A percentile compares a stretch with the other conserved stretches of the same genome.
These are phyloP conservation scores for Plasmodium knowlesi DNA, from an alignment of 169 alveolate genomes.

Conservation along the genomic window DNA sequence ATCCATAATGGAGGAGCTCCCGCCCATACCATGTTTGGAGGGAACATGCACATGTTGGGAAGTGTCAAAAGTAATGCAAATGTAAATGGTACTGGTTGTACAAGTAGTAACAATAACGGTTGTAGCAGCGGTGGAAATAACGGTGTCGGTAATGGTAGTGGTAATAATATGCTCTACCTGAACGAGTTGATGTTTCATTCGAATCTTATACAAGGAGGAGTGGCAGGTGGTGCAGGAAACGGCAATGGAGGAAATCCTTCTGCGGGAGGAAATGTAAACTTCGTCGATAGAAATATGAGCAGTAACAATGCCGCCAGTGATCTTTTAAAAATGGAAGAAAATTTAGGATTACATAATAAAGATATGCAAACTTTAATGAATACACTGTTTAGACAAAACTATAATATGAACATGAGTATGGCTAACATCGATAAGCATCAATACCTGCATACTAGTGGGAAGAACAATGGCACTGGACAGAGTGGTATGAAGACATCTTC, in stretches of 20 bases:
- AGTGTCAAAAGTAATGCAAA: not conserved
- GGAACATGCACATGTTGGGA: conserved; percentile 8
- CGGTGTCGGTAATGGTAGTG: not conserved
- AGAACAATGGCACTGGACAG: not conserved
- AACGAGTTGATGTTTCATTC: conserved; percentile 57
- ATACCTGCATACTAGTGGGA: not conserved
- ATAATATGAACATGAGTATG: conserved; percentile 38
- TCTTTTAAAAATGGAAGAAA: conserved; percentile 23
- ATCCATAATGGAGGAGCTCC: conserved; percentile 3
- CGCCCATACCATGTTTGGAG: not conserved
- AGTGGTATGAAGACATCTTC: not conserved
- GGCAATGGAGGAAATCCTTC: not conserved
- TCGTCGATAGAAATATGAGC: conserved; percentile 19
- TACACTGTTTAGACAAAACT: conserved; percentile 55
- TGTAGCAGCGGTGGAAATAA: not conserved
- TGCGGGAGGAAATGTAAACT: not conserved
- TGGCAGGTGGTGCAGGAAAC: not conserved
- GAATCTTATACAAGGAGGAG: conserved; percentile 10
- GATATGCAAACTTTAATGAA: conserved; percentile 42
- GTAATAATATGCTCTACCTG: conserved; percentile 39
- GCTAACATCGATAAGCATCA: conserved; percentile 34
- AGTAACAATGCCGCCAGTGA: conserved; percentile 8
- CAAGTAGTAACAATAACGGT: not conserved
- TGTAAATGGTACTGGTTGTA: not conserved
- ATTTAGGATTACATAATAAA: conserved; percentile 44